Conservation (phyloP, 345 rosid species). For the Limnanthes douglasii region DNA sequence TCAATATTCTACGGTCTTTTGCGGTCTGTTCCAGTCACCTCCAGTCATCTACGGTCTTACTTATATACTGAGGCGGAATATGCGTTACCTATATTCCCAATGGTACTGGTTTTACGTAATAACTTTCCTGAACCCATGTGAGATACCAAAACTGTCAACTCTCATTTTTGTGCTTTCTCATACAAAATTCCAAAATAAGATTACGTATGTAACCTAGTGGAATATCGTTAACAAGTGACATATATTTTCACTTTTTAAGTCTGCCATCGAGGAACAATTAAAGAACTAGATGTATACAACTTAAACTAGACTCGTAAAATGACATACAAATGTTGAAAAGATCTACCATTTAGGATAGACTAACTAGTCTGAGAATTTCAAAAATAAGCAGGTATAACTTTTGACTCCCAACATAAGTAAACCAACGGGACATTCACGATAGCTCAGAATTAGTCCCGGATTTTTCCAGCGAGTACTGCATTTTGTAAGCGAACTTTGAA, state of each 20-base stretch:
- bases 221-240: conserved; percentile 58
- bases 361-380: conserved; percentile 74
- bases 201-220: conserved; percentile 49
- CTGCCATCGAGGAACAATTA: conserved; percentile 28
- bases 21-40: too few relatives aligned
- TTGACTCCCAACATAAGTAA: conserved; percentile 52
- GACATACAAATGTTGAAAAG: conserved; percentile 18
- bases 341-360: conserved; percentile 83
- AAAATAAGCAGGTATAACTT: conserved; percentile 60
- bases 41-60: too few relatives aligned
- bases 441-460: conserved; percentile 25
- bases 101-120: conserved; percentile 68
- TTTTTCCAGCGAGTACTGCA: conserved; percentile 10
- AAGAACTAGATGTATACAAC: conserved; percentile 12
- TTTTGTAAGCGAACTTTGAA: conserved; percentile 13
- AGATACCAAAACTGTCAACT: conserved; percentile 76
- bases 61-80: too few relatives aligned
- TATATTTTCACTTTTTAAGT: conserved; percentile 31
- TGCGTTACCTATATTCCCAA: too few relatives aligned
- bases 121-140: conserved; percentile 67
- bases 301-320: conserved; percentile 6
- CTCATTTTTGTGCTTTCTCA: conserved; percentile 44
- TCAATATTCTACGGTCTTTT: too few relatives aligned
- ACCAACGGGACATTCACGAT: conserved; percentile 85
- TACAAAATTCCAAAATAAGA: conserved; percentile 59